Percentiles rank a stretch among this genome's conserved stretches.
Conservation (phyloP, 257 asterid genomes). For the Striga asiatica region DNA sequence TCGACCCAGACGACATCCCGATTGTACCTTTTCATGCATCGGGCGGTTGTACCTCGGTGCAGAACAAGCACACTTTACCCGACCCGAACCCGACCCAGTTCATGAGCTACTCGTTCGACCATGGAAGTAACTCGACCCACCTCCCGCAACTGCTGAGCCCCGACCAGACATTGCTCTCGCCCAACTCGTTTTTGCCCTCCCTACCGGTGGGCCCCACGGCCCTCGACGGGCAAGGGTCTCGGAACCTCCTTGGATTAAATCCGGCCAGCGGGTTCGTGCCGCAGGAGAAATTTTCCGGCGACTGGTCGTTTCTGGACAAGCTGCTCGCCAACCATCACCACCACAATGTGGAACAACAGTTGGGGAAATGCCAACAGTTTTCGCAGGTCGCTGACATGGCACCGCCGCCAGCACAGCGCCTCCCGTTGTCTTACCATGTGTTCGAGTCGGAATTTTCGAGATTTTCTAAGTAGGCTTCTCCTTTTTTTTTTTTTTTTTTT, state of each 20-base stretch:
- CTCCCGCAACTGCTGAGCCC: slow-evolving; percentile 58
- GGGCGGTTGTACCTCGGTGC: slow-evolving; percentile 10
- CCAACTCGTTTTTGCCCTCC: slow-evolving; percentile 20
- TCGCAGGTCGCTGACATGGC: slow-evolving; percentile 25
- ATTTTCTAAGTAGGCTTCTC: slow-evolving; percentile 15
- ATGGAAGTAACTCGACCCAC: slow-evolving; percentile 28
- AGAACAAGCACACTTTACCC: slow-evolving; percentile 19
- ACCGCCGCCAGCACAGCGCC: slow-evolving; percentile 20
- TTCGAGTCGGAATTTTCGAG: slow-evolving; percentile 23
- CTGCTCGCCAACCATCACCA: slow-evolving; percentile 40
- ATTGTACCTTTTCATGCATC: slow-evolving; percentile 1
- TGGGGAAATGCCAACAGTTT: slow-evolving; percentile 20
- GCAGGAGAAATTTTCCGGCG: slow-evolving; percentile 31
- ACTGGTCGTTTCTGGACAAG: slow-evolving; percentile 66
- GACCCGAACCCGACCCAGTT: slow-evolving; percentile 12
- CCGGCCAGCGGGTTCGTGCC: slow-evolving; percentile 19
- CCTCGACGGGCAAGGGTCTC: slow-evolving; percentile 23
- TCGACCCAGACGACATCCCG: slow-evolving; percentile 17
- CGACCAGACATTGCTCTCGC: slow-evolving; percentile 16
- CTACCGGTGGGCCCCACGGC: slow-evolving; percentile 18
- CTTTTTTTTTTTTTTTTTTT: not conserved
- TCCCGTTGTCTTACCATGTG: slow-evolving; percentile 21
- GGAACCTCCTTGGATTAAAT: slow-evolving; percentile 33
- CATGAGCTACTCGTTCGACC: slow-evolving; percentile 17
- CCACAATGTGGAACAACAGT: slow-evolving; percentile 30